Conservation (phyloP, 192 early-diverging fungal species). For the Geranomyces michiganensis region DNA sequence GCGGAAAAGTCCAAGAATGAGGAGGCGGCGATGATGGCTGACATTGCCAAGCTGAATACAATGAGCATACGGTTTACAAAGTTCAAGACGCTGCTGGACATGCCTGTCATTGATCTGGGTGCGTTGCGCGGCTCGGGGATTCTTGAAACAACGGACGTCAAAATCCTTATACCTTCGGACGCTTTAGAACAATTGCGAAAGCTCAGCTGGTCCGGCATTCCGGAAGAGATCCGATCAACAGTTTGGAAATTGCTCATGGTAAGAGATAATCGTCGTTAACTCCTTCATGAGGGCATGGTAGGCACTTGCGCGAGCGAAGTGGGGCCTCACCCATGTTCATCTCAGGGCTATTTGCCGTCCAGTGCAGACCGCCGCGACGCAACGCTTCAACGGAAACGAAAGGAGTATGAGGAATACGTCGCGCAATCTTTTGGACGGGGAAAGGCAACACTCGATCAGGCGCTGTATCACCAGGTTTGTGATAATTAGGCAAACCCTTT, state of each 20-base stretch:
- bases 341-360: constrained; percentile 83
- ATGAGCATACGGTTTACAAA: constrained; percentile 58
- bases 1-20: constrained; percentile 32
- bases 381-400: constrained; percentile 85
- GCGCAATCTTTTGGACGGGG: constrained; percentile 81
- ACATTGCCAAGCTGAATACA: constrained; percentile 55
- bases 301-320: no score
- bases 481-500: neutral
- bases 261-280: neutral
- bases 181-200: constrained; percentile 66
- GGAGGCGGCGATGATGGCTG: constrained; percentile 54
- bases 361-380: constrained; percentile 81
- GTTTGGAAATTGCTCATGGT: constrained; percentile 94
- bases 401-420: constrained; percentile 89
- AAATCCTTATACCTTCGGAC: no score
- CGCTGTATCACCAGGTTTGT: constrained; percentile 85
- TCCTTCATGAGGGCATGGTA: no score
- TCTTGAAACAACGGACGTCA: no score
- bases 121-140: neutral
- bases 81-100: constrained; percentile 60
- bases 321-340: neutral
- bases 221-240: constrained; percentile 77
- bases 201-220: constrained; percentile 94
- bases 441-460: constrained; percentile 76
- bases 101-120: constrained; percentile 61